Base-by-base conservation (phyloP, 2,329 filamentous ascomycete species). In the Aspergillus brunneoviolaceus region DNA sequence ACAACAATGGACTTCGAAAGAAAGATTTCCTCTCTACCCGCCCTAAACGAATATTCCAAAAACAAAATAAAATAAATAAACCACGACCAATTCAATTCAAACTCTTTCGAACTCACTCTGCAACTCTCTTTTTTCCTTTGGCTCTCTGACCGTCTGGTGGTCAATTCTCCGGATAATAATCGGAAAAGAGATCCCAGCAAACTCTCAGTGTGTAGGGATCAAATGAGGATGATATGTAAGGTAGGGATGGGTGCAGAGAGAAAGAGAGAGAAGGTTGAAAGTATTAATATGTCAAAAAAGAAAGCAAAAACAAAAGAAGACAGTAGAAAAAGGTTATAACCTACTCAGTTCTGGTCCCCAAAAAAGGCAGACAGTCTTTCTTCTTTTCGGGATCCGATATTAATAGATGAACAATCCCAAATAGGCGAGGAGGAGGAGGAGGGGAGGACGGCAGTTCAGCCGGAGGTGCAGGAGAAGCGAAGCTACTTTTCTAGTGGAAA, bases 11-110 rank as follows among this genome's bases (percentile, higher is more conserved):
- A 27, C 7, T 7, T 27, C 25, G 25, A 27, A 29, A 29, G 27
- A 10, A 29, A 9, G 27, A 29, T 29, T 71, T 70, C 67, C 62
- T 65, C 66, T 61, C 68, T 72, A 72, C 69, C 71, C 70, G 71
- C 71, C 69, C 67, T 72, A 72, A 67, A 73, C 70, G 71, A 69
- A 49, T 29, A 29, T 29, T 2, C 27, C 27, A 10, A 29, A 29
- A 29, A 29, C 7, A 7, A 10, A 29, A 29, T 10, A 29, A 29
- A 29, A 29, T 29, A 29, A 29, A 29, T 29, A 55, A 70, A 61
- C 63, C 58, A 50, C 54, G 51, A 49, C 35, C 49, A 29, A 29
- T 55, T 53, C 57, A 33, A 29, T 16, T 19, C 14, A 45, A 12
- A n/a, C 39, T 19, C 39, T 29, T 7, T 29, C 27, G 5, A 29